Conservation (phyloP, 441 rosid genomes). For the Flueggea neowawraea region DNA sequence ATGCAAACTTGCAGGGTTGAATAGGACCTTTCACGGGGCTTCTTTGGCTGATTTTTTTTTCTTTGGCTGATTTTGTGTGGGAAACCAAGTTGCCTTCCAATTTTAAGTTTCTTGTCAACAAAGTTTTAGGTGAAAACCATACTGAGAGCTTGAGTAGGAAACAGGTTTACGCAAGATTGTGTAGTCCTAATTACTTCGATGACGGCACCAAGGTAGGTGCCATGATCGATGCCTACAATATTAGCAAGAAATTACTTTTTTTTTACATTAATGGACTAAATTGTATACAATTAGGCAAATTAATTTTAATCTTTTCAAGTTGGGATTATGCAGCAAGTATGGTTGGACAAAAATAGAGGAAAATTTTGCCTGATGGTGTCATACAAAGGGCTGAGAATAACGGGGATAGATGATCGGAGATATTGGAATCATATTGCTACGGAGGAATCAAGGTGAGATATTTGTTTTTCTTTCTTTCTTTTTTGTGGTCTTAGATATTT, state of each 20-base stretch:
- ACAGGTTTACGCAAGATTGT: constrained; percentile 50
- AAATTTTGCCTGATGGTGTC: constrained; percentile 61
- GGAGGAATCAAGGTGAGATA: constrained; percentile 70
- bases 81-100: constrained; percentile 68
- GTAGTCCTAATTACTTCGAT: constrained; percentile 46
- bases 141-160: constrained; percentile 38
- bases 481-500: background rate
- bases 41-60: too few relatives aligned
- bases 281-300: too few relatives aligned
- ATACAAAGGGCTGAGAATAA: constrained; percentile 72
- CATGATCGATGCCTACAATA: too few relatives aligned
- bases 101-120: constrained; percentile 37
- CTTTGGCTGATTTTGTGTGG: constrained; percentile 92
- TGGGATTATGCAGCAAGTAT: constrained; percentile 42
- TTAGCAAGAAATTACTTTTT: too few relatives aligned
- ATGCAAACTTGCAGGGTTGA: constrained; percentile 62
- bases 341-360: constrained; percentile 85
- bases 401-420: constrained; percentile 90
- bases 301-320: too few relatives aligned
- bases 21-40: constrained; percentile 56
- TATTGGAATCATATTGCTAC: constrained; percentile 81
- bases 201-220: constrained; percentile 55
- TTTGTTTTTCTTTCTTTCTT: background rate
- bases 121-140: constrained; percentile 21
- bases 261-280: too few relatives aligned